Evolutionary conservation across 768 basidiomycete genomes (phyloP).

Genomic region (Rhodocollybia butyracea): DNA sequence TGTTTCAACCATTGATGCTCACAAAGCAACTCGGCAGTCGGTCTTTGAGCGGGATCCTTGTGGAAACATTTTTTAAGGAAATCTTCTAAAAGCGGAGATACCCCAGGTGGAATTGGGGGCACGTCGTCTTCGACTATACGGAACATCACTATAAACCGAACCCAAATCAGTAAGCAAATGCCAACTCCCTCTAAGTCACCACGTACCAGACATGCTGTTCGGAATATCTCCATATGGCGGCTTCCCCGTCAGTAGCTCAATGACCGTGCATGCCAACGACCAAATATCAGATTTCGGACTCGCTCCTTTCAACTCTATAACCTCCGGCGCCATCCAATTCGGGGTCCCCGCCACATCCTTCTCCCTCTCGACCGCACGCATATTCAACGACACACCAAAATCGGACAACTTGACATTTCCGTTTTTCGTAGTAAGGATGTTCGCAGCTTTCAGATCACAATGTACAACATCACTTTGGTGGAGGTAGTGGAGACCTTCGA

Average conservation of each 20-base stretch:
- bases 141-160: constrained; percentile 75
- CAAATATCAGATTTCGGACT: constrained; percentile 93
- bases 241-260: constrained; percentile 88
- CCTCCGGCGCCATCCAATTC: constrained; percentile 99
- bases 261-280: constrained; percentile 92
- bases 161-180: background rate
- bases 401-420: constrained; percentile 97
- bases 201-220: constrained; percentile 85
- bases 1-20: constrained; percentile 90
- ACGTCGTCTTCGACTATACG: constrained; percentile 91
- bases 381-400: constrained; percentile 95
- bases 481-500: constrained; percentile 93
- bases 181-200: constrained; percentile 10
- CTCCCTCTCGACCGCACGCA: constrained; percentile 85
- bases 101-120: constrained; percentile 81
- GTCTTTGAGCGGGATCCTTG: constrained; percentile 83
- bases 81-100: constrained; percentile 71
- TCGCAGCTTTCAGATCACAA: constrained; percentile 97
- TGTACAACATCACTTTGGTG: constrained; percentile 90
- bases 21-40: constrained; percentile 79
- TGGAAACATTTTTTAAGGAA: constrained; percentile 88
- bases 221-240: constrained; percentile 90
- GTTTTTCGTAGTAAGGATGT: constrained; percentile 97
- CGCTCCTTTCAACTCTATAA: constrained; percentile 92
- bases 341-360: constrained; percentile 92